A percentile compares a stretch with the other conserved stretches of the same genome.
Conservation (phyloP, 2,329 filamentous ascomycete species). For the Septoria linicola region DNA sequence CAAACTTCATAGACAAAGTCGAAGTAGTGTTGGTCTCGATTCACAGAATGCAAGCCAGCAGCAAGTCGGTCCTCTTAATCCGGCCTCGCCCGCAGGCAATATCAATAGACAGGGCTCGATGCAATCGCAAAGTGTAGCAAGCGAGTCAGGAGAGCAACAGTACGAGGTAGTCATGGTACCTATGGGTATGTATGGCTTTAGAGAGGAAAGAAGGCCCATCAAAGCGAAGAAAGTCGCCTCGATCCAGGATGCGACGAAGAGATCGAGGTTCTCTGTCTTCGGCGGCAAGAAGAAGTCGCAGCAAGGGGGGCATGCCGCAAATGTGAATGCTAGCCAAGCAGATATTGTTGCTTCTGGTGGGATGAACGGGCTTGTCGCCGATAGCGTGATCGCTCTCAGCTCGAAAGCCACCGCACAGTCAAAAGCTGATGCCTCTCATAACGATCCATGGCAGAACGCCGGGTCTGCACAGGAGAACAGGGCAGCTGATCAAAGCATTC, state of each 20-base stretch:
- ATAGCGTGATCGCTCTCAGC: not conserved
- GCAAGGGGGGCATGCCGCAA: not conserved
- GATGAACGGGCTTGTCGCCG: not conserved
- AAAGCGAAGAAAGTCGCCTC: conserved; percentile 8
- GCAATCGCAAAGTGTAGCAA: not conserved
- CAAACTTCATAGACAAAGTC: conserved; percentile 4
- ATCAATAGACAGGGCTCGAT: not conserved
- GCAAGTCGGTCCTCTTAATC: not conserved
- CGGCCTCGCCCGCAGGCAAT: not conserved
- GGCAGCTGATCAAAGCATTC: not conserved
- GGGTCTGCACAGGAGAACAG: not conserved
- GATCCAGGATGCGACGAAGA: not conserved
- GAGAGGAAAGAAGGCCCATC: conserved; percentile 1
- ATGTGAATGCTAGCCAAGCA: not conserved
- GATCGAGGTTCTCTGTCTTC: conserved; percentile 6
- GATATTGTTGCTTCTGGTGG: not conserved
- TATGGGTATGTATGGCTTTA: conserved; percentile 15
- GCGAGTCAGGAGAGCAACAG: conserved; percentile 1
- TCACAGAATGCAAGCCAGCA: not conserved
- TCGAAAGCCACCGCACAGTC: not conserved
- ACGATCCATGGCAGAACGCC: not conserved
- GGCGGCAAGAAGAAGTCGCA: conserved; percentile 5
- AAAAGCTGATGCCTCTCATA: not conserved
- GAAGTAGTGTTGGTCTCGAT: conserved; percentile 2
- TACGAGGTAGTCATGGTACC: conserved; percentile 12